A percentile compares a stretch with the other conserved stretches of the same genome.
phyloP scores from a whole-genome alignment of 2,329 filamentous ascomycete species.

The Alternaria rosae region DNA sequence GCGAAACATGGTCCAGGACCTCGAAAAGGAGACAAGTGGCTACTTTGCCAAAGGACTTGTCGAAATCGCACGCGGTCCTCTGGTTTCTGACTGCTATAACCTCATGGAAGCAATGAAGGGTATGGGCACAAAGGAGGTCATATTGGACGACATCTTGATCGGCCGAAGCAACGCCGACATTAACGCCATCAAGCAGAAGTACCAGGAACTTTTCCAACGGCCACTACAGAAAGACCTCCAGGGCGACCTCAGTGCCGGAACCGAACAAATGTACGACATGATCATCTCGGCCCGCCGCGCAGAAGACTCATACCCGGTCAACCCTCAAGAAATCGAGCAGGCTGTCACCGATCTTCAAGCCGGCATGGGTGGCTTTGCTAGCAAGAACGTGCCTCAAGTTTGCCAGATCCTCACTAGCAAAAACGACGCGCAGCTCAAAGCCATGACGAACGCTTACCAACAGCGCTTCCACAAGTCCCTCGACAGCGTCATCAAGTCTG shows the following conservation, averaged over 20 bases:
- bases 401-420: conserved; percentile 79
- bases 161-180: conserved; percentile 87
- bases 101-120: conserved; percentile 78
- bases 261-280: conserved; percentile 83
- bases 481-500: conserved; percentile 76
- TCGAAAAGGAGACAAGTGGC: conserved; percentile 76
- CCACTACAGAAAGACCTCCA: conserved; percentile 76
- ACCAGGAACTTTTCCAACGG: conserved; percentile 70
- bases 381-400: conserved; percentile 77
- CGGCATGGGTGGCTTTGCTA: conserved; percentile 68
- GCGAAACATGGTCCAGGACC: conserved; percentile 74
- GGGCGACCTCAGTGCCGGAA: conserved; percentile 84
- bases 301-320: conserved; percentile 79
- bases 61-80: conserved; percentile 78
- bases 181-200: conserved; percentile 81
- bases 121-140: conserved; percentile 81
- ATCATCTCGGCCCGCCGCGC: conserved; percentile 76
- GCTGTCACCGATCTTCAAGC: conserved; percentile 80
- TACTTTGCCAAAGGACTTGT: conserved; percentile 79
- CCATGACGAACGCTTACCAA: conserved; percentile 78
- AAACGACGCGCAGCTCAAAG: conserved; percentile 83
- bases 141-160: conserved; percentile 87
- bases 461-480: conserved; percentile 74
- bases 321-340: conserved; percentile 74
- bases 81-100: conserved; percentile 76